Evolutionary conservation across 495 filamentous ascomycete genomes (phyloP).

Genomic region (Xylaria intraflava): DNA sequence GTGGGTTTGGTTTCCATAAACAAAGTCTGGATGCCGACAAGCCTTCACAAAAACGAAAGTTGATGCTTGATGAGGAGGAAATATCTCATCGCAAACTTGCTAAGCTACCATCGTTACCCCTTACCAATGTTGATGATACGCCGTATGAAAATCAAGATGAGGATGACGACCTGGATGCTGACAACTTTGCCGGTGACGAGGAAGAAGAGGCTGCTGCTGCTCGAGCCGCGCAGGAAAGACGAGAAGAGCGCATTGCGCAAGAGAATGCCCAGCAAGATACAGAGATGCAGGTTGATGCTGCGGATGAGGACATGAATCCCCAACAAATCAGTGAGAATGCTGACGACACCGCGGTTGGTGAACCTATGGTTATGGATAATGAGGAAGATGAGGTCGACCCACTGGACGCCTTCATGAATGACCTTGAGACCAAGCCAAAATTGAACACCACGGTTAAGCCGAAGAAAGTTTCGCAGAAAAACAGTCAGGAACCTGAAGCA

Average conservation of each 20-base stretch:
- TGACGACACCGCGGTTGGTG: conserved; percentile 19
- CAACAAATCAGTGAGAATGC: conserved; percentile 18
- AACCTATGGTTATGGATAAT: conserved; percentile 39
- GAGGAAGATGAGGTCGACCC: conserved; percentile 80
- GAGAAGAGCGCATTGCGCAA: conserved; percentile 42
- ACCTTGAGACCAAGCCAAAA: conserved; percentile 49
- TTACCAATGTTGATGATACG: conserved; percentile 54
- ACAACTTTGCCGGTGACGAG: conserved; percentile 69
- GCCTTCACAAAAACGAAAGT: conserved; percentile 57
- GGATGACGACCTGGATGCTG: conserved; percentile 69
- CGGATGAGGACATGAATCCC: conserved; percentile 28
- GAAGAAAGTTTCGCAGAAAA: conserved; percentile 15
- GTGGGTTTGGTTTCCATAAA: conserved; percentile 74
- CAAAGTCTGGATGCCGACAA: conserved; percentile 62
- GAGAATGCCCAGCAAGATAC: conserved; percentile 49
- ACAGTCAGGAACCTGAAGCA: conserved; percentile 62
- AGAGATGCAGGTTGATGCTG: conserved; percentile 35
- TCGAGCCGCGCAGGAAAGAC: conserved; percentile 55
- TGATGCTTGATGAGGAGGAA: conserved; percentile 86
- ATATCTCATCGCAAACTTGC: conserved; percentile 77
- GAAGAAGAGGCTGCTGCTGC: conserved; percentile 83
- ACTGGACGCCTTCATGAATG: conserved; percentile 92
- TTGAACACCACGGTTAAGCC: conserved; percentile 11
- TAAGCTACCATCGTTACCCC: conserved; percentile 70
- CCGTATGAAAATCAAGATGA: conserved; percentile 55